A percentile compares a stretch with the other conserved stretches of the same genome.
Conservation (phyloP, 305 asterid species). For the Solanum aculeatissimum region DNA sequence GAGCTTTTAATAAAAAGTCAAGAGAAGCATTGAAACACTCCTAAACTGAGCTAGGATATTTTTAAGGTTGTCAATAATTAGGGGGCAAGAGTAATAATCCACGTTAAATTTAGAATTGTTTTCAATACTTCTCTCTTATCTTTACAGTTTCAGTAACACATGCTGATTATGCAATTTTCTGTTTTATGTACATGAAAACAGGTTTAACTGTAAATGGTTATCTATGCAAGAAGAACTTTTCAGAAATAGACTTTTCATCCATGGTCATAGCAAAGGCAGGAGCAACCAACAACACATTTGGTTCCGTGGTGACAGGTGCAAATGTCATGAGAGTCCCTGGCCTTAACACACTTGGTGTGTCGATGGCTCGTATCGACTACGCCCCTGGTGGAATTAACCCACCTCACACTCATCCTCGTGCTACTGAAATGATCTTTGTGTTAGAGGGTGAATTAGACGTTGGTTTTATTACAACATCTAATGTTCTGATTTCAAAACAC, state of each 20-base stretch:
- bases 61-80: too few species aligned
- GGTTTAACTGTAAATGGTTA: conserved; percentile 56
- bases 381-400: conserved; percentile 89
- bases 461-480: conserved; percentile 78
- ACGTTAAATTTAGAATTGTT: too few species aligned
- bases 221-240: conserved; percentile 45
- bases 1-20: too few species aligned
- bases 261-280: conserved; percentile 36
- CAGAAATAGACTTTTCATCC: conserved; percentile 63
- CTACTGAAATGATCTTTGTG: conserved; percentile 74
- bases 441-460: conserved; percentile 62
- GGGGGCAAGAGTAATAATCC: too few species aligned
- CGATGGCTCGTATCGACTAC: conserved; percentile 65
- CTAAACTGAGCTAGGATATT: too few species aligned
- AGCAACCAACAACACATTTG: conserved; percentile 55
- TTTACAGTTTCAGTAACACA: not conserved
- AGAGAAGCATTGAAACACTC: too few species aligned
- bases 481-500: conserved; percentile 40
- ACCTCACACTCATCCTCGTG: conserved; percentile 96
- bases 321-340: conserved; percentile 61
- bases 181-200: conserved; percentile 1
- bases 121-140: too few species aligned
- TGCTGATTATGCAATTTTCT: not conserved
- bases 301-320: conserved; percentile 65
- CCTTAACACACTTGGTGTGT: conserved; percentile 86